Base-by-base conservation (phyloP, 495 filamentous ascomycete genomes). In the Penicillium mononematosum region DNA sequence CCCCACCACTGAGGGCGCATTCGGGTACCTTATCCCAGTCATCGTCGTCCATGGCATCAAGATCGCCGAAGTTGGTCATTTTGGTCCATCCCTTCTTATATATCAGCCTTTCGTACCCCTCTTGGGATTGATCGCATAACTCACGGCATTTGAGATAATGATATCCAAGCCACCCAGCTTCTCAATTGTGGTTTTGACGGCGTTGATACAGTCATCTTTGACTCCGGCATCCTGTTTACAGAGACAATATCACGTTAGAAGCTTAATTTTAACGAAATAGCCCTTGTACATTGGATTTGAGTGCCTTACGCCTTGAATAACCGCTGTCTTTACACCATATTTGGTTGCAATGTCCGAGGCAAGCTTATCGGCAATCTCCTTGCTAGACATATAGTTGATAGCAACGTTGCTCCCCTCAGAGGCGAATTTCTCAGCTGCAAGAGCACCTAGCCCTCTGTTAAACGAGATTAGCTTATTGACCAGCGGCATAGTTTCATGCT, bases 101-200 rank as follows among this genome's bases (percentile, higher is more conserved):
- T 17, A 44, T 22, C 17, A 43, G 45, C 32, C n/a, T 53, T 24
- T 14, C 3, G 12, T 22, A 19, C 1, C n/a, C 12, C 11, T 53
- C 5, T n/a, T 22, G n/a, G 5, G 32, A 27, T 61, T 24, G 1
- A 10, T 3, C n/a, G 27, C 19, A 16, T 38, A 14, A 63, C 85
- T 58, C 59, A 88, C 87, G 12, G 88, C 87, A 69, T 91, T 90
- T 0, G 84, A 85, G 47, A 90, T 75, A 4, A 91, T 69, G 32
- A 89, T 78, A 71, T 91, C 88, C 20, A 91, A 65, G 1, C 88
- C 86, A 5, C 88, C 87, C 5, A 89, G 67, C 32, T 78, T 68
- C 55, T 82, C 73, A 50, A 84, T 79, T 5, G 82, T 77, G 19
- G 83, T 74, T 29, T 81, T 66, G 7, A 90, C 83, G 17, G 76